A percentile compares a stretch with the other conserved stretches of the same genome.
Evolutionary conservation across 805 yeast genomes (phyloP).

Genomic region (Brettanomyces bruxellensis): DNA sequence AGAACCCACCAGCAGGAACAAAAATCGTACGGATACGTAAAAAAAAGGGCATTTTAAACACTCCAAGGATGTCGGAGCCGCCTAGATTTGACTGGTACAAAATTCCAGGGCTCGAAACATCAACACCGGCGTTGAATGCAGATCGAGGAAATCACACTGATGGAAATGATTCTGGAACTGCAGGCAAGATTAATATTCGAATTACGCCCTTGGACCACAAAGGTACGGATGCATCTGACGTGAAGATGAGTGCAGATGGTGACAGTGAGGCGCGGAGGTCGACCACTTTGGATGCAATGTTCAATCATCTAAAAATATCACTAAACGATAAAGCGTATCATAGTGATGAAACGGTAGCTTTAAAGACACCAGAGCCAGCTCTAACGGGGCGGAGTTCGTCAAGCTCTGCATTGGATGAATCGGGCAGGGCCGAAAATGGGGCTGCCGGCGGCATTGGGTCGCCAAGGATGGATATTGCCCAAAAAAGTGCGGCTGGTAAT

Average conservation of each 20-base stretch:
- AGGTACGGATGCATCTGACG: no score
- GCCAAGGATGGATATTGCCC: not conserved
- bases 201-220: no score
- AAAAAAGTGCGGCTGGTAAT: not conserved
- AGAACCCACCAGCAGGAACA: no score
- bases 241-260: no score
- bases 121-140: not conserved
- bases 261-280: no score
- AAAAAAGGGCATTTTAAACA: not conserved
- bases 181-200: no score
- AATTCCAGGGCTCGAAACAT: conserved; percentile 12
- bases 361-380: not conserved
- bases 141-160: no score
- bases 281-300: not conserved
- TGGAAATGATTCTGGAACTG: no score
- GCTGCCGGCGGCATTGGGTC: not conserved
- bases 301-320: conserved; percentile 3
- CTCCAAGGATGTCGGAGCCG: conserved; percentile 7
- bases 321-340: conserved; percentile 2
- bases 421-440: not conserved
- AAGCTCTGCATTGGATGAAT: not conserved
- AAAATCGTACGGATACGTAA: no score
- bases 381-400: no score
- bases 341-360: conserved; percentile 8
- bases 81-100: conserved; percentile 13